Evolutionary conservation across 176 grass and related monocot species (phyloP), one percentile per base, ranked within the genome.

Genomic region (maize (Zea mays)): DNA sequence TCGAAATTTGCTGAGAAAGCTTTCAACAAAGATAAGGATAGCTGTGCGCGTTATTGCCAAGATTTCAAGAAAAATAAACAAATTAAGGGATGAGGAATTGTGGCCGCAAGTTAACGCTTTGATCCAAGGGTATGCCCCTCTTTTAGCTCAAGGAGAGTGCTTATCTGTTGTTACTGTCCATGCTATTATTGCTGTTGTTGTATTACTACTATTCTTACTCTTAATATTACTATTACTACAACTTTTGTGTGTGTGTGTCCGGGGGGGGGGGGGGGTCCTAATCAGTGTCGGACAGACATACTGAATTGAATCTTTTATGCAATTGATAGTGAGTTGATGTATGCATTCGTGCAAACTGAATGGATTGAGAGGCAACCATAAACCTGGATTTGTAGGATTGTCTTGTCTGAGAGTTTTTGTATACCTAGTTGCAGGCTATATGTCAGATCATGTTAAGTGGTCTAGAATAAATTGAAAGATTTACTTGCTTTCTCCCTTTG

Each of bases 21-120:
- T 99, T 17, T 90, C 96, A 8, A 99, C 90, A 40, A 93, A 93
- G 75, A 90, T 99, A 70, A 88, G 84, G 66, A 90, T 99, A 68
- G 12, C 92, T 2, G 89, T 99, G 17, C 80, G 85, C 50, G 96
- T 93, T 67, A 89, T 95, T 45, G 79, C 86, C 45, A 85, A 89
- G 44, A 77, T 99, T 80, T 99, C 96, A 58, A 87, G 51, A 48
- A 95, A 99, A 82, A 93, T 95, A 70, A 89, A 89, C 69, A 90
- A 85, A 87, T 40, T 99, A 60, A 85, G 92, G 21, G 86, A 95
- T 44, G 96, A 99, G 58, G 96, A 99, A 83, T 72, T 99, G 65
- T 90, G 75, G 46, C 96, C 90, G 4, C 90, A 85, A 74, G 12
- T 99, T 49, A 79, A 75, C 40, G 79, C 88, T n/a, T 84, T 99